A percentile compares a stretch with the other conserved stretches of the same genome.
Evolutionary conservation across 108 stramenopile genomes (phyloP).

Genomic region (Nitzschia sp.): DNA sequence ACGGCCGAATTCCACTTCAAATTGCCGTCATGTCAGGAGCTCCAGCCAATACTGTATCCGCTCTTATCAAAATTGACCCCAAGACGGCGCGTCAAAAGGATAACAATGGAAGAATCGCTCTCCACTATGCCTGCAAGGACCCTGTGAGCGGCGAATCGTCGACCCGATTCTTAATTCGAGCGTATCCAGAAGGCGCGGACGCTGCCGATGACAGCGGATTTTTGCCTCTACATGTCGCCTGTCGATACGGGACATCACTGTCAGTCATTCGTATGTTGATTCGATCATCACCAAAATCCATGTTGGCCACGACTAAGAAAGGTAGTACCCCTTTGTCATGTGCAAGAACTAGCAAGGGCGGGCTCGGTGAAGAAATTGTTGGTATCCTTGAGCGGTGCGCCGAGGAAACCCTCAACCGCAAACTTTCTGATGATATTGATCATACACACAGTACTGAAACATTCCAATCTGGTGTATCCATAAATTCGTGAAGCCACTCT

Average conservation of each 20-base stretch:
- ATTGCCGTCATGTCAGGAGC: slow-evolving; percentile 9
- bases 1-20: slow-evolving; percentile 11
- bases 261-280: slow-evolving; percentile 22
- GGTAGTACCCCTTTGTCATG: slow-evolving; percentile 17
- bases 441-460: no score
- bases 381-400: slow-evolving; percentile 8
- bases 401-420: not conserved
- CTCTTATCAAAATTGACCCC: slow-evolving; percentile 2
- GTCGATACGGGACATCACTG: slow-evolving; percentile 4
- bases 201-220: slow-evolving; percentile 16
- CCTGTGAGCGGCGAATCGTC: not conserved
- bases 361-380: not conserved
- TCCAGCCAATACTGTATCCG: not conserved
- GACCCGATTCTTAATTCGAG: slow-evolving; percentile 1
- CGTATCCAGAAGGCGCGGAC: slow-evolving; percentile 3
- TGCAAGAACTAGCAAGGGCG: slow-evolving; percentile 5
- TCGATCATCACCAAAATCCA: slow-evolving; percentile 12
- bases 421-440: no score
- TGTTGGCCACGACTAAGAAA: slow-evolving; percentile 8
- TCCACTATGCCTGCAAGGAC: slow-evolving; percentile 25
- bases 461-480: no score
- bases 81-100: slow-evolving; percentile 6
- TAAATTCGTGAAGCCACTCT: no score
- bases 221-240: slow-evolving; percentile 26
- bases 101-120: slow-evolving; percentile 3